phyloP scores from a whole-genome alignment of 371 early-diverging fungal species.

The Lichtheimia ramosa region DNA sequence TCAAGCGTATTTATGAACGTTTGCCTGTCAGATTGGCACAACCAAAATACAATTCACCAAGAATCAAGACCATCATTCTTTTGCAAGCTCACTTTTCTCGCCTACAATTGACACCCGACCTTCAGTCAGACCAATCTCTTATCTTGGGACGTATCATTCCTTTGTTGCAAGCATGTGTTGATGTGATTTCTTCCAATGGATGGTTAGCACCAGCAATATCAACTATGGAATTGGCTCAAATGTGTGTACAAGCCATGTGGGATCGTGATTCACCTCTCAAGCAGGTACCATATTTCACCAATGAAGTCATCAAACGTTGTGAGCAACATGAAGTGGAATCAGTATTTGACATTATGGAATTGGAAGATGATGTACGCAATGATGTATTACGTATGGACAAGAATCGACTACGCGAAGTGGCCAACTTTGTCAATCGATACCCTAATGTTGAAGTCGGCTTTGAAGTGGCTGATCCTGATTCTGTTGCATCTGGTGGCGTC shows the following conservation, averaged over 20 bases:
- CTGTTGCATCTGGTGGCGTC: slow-evolving; percentile 58
- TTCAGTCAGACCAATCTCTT: slow-evolving; percentile 83
- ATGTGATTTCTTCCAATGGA: slow-evolving; percentile 91
- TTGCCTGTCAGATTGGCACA: slow-evolving; percentile 71
- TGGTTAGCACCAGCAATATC: slow-evolving; percentile 91
- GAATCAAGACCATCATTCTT: slow-evolving; percentile 87
- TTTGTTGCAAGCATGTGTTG: slow-evolving; percentile 92
- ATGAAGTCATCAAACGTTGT: slow-evolving; percentile 68
- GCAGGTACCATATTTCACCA: slow-evolving; percentile 88
- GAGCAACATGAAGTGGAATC: slow-evolving; percentile 70
- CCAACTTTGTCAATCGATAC: slow-evolving; percentile 88
- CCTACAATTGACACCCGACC: slow-evolving; percentile 85
- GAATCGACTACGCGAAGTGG: slow-evolving; percentile 78
- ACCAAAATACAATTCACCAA: slow-evolving; percentile 76
- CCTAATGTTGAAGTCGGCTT: slow-evolving; percentile 87
- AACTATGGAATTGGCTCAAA: slow-evolving; percentile 95
- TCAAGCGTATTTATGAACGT: slow-evolving; percentile 80
- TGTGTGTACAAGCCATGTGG: slow-evolving; percentile 97
- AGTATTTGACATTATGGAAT: slow-evolving; percentile 92
- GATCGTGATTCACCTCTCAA: slow-evolving; percentile 87
- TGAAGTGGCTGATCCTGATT: slow-evolving; percentile 66
- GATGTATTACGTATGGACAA: slow-evolving; percentile 63
- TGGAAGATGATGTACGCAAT: slow-evolving; percentile 88
- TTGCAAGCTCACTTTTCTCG: slow-evolving; percentile 95
- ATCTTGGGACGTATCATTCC: slow-evolving; percentile 76